Evolutionary conservation across 306 rosid species (phyloP).

Genomic region (Pueraria montana): DNA sequence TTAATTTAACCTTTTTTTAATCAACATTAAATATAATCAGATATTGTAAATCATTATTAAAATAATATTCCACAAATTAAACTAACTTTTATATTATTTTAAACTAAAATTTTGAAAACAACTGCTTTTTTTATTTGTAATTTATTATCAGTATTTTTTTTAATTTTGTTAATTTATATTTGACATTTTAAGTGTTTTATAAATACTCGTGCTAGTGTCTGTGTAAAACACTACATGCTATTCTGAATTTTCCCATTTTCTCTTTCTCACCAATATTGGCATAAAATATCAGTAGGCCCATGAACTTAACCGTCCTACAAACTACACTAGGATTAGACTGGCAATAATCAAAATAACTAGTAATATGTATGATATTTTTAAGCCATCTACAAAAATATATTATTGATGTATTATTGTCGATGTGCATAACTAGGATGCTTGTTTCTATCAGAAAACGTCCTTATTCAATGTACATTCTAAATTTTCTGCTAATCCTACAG

Average conservation of each 20-base stretch:
- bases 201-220: not conserved
- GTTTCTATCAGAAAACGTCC: not conserved
- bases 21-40: not conserved
- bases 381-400: not conserved
- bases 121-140: no score
- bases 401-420: slow-evolving; percentile 3
- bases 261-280: not conserved
- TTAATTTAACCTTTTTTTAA: no score
- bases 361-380: not conserved
- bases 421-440: slow-evolving; percentile 2
- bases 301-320: not conserved
- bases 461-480: slow-evolving; percentile 42
- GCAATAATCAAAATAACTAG: not conserved
- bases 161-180: not conserved
- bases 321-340: not conserved
- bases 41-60: not conserved
- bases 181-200: not conserved
- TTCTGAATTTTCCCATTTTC: not conserved
- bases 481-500: slow-evolving; percentile 27
- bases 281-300: not conserved
- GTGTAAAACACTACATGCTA: not conserved
- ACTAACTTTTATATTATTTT: not conserved
- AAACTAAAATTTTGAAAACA: not conserved
- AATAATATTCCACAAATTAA: not conserved
- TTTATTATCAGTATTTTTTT: no score